Percentiles rank a stretch among this genome's conserved stretches.
phyloP scores from a whole-genome alignment of 805 yeast genomes.

The Priceomyces carsonii region DNA sequence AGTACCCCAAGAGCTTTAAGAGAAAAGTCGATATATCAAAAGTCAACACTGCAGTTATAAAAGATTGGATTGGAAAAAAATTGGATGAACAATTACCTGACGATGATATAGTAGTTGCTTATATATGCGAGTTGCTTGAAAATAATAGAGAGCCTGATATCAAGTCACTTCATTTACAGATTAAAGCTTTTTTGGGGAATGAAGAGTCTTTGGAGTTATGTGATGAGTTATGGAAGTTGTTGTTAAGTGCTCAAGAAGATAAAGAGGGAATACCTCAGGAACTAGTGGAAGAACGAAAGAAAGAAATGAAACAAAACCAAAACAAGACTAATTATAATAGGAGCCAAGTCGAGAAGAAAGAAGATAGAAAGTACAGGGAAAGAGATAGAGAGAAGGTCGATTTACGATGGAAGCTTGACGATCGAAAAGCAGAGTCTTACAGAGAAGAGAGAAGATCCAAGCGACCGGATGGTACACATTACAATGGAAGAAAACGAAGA shows the following conservation, averaged over 20 bases:
- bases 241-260: slow-evolving; percentile 45
- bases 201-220: slow-evolving; percentile 41
- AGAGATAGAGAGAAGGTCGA: no score
- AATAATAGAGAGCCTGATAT: slow-evolving; percentile 37
- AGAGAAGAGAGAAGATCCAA: no score
- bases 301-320: slow-evolving; percentile 3
- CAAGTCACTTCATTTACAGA: slow-evolving; percentile 41
- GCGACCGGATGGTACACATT: no score
- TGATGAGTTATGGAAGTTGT: slow-evolving; percentile 43
- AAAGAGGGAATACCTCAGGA: slow-evolving; percentile 45
- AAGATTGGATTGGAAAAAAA: slow-evolving; percentile 38
- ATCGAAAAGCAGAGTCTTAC: no score
- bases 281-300: slow-evolving; percentile 8
- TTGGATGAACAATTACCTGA: slow-evolving; percentile 44
- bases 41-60: slow-evolving; percentile 40
- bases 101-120: slow-evolving; percentile 52
- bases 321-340: slow-evolving; percentile 24
- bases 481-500: no score
- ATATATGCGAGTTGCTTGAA: slow-evolving; percentile 42
- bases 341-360: slow-evolving; percentile 13
- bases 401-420: no score
- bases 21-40: slow-evolving; percentile 35
- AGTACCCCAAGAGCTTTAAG: slow-evolving; percentile 37
- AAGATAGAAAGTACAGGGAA: slow-evolving; percentile 1
- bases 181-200: slow-evolving; percentile 47